These are phyloP conservation scores for Heliamphora exappendiculata DNA, from an alignment of 148 eudicot genomes.

Conservation along the genomic window DNA sequence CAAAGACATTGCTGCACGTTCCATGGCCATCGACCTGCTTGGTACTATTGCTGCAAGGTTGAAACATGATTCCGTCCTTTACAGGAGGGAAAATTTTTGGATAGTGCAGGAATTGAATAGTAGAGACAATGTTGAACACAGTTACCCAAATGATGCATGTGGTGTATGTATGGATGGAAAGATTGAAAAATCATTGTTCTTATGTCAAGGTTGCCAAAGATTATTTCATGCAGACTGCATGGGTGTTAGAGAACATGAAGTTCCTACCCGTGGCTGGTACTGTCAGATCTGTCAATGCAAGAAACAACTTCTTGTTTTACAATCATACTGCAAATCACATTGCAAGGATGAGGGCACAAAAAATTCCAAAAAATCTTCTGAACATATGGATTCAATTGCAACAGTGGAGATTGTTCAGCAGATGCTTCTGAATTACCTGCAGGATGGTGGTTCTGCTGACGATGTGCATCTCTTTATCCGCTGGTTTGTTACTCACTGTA, in stretches of 20 bases:
- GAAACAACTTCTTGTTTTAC: slow-evolving; percentile 63
- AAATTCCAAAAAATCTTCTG: slow-evolving; percentile 38
- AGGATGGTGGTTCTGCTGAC: slow-evolving; percentile 65
- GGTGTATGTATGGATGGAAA: slow-evolving; percentile 59
- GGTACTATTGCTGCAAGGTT: slow-evolving; percentile 92
- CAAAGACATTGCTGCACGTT: slow-evolving; percentile 74
- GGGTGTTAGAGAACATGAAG: slow-evolving; percentile 62
- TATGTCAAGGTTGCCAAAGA: slow-evolving; percentile 80
- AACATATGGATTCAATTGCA: slow-evolving; percentile 28
- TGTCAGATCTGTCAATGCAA: slow-evolving; percentile 68
- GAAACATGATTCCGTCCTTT: slow-evolving; percentile 73
- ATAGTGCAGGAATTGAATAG: slow-evolving; percentile 50
- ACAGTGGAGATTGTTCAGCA: slow-evolving; percentile 81
- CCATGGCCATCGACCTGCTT: slow-evolving; percentile 87
- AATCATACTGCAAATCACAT: slow-evolving; percentile 60
- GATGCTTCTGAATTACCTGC: slow-evolving; percentile 82
- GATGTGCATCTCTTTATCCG: slow-evolving; percentile 73
- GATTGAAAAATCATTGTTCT: slow-evolving; percentile 43
- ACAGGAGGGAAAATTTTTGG: slow-evolving; percentile 66
- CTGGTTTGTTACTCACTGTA: slow-evolving; percentile 44
- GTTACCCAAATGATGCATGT: slow-evolving; percentile 47
- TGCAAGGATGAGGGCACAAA: slow-evolving; percentile 38
- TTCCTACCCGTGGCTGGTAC: slow-evolving; percentile 48
- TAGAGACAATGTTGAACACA: slow-evolving; percentile 26
- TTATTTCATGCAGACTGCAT: slow-evolving; percentile 76